These are phyloP conservation scores for Magnolia changhungtana DNA, from an alignment of 164 flowering plant species.

Conservation along the genomic window DNA sequence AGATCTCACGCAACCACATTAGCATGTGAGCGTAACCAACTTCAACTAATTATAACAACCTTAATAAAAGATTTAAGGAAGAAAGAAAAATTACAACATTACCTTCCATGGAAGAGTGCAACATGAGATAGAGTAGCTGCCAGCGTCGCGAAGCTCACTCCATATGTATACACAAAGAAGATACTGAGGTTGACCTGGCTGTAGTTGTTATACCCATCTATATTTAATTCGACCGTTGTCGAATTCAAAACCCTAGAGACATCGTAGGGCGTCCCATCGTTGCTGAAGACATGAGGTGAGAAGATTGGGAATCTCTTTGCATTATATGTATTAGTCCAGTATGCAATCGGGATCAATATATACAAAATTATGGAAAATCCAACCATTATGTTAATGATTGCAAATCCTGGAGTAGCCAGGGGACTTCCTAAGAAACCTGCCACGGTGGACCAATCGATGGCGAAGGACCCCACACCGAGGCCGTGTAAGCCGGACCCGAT, in stretches of 20 bases:
- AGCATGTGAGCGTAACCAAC: background rate
- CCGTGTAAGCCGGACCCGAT: constrained; percentile 54
- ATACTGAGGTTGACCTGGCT: constrained; percentile 49
- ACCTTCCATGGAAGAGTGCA: constrained; percentile 50
- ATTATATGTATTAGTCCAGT: constrained; percentile 47
- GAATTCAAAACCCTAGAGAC: constrained; percentile 28
- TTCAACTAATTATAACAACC: background rate
- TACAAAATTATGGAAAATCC: constrained; percentile 40
- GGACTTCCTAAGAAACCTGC: constrained; percentile 50
- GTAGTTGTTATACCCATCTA: constrained; percentile 35
- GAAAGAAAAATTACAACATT: background rate
- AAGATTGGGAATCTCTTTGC: constrained; percentile 57
- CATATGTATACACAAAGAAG: constrained; percentile 38
- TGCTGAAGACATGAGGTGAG: constrained; percentile 40
- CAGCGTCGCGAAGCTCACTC: constrained; percentile 50
- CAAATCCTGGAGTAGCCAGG: constrained; percentile 51
- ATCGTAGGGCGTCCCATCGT: constrained; percentile 36
- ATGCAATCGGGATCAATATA: constrained; percentile 39
- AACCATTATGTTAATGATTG: constrained; percentile 36
- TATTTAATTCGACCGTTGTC: constrained; percentile 26
- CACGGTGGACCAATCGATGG: constrained; percentile 53
- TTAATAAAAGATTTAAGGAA: background rate
- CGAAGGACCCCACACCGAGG: constrained; percentile 57
- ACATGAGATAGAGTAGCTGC: constrained; percentile 60
- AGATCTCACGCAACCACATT: no score